phyloP scores from a whole-genome alignment of 495 filamentous ascomycete genomes.

The Xylaria intraflava region DNA sequence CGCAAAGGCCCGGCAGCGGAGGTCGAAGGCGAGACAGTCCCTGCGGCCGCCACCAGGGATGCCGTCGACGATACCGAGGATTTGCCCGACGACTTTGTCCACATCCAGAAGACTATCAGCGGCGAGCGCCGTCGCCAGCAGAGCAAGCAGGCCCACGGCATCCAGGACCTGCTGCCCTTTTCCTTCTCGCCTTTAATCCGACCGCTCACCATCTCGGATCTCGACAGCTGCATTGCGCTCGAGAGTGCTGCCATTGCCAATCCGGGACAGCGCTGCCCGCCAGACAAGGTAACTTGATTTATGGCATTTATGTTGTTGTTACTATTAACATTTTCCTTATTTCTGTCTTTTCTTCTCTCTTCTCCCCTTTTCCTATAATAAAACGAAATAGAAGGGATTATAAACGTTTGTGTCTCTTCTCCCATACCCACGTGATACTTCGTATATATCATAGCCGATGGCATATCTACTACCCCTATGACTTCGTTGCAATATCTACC shows the following conservation, averaged over 20 bases:
- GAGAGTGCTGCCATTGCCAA: slow-evolving; percentile 71
- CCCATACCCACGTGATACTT: too few relatives aligned
- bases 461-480: too few relatives aligned
- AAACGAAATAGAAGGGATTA: too few relatives aligned
- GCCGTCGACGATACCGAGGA: slow-evolving; percentile 22
- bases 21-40: not conserved
- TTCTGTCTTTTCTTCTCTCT: not conserved
- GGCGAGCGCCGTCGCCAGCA: slow-evolving; percentile 6
- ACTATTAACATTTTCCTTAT: slow-evolving; percentile 8
- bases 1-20: not conserved
- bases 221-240: slow-evolving; percentile 68
- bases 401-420: too few relatives aligned
- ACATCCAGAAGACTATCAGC: slow-evolving; percentile 8
- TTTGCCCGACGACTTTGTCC: slow-evolving; percentile 9
- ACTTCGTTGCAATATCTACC: too few relatives aligned
- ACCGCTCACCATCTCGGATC: slow-evolving; percentile 62
- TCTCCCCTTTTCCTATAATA: not conserved
- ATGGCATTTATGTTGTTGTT: not conserved
- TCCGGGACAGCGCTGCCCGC: slow-evolving; percentile 59
- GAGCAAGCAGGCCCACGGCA: not conserved
- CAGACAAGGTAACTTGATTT: slow-evolving; percentile 63
- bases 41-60: not conserved
- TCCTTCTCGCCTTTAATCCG: slow-evolving; percentile 55
- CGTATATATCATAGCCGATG: too few relatives aligned
- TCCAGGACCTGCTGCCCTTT: slow-evolving; percentile 24